A percentile compares a stretch with the other conserved stretches of the same genome.
Conservation (phyloP, 495 filamentous ascomycete genomes). For the Neurospora sp. region DNA sequence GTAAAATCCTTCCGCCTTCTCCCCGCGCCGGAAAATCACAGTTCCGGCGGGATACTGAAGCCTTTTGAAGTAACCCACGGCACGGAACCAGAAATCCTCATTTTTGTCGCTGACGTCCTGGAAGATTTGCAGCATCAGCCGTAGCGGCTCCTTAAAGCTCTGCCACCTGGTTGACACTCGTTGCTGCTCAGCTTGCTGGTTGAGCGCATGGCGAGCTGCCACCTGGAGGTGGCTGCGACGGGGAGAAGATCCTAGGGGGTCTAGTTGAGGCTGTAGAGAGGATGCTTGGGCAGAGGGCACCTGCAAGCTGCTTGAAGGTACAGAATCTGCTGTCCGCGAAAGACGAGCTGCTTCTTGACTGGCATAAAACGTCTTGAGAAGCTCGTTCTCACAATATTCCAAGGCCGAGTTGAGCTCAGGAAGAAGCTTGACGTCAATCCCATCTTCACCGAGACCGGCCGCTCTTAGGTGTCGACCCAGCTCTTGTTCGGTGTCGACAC, state of each 20-base stretch:
- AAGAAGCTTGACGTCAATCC: conserved; percentile 63
- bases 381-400: conserved; percentile 91
- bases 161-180: conserved; percentile 51
- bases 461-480: conserved; percentile 69
- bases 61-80: conserved; percentile 59
- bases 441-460: conserved; percentile 64
- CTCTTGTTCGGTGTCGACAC: conserved; percentile 60
- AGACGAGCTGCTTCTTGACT: conserved; percentile 34
- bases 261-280: conserved; percentile 13
- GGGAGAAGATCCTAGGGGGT: conserved; percentile 61
- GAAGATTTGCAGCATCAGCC: conserved; percentile 87
- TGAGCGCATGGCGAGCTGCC: conserved; percentile 63
- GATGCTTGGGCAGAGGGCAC: conserved; percentile 32
- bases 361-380: conserved; percentile 74
- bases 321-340: conserved; percentile 25
- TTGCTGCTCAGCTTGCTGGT: conserved; percentile 37
- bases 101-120: conserved; percentile 70
- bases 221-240: conserved; percentile 66
- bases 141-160: conserved; percentile 77
- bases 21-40: conserved; percentile 66
- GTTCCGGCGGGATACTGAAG: conserved; percentile 55
- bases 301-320: conserved; percentile 36
- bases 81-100: conserved; percentile 91
- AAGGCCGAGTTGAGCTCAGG: conserved; percentile 86
- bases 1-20: conserved; percentile 69